These are phyloP conservation scores for Colletotrichum filicis DNA, from an alignment of 2,329 filamentous ascomycete genomes.

Conservation along the genomic window DNA sequence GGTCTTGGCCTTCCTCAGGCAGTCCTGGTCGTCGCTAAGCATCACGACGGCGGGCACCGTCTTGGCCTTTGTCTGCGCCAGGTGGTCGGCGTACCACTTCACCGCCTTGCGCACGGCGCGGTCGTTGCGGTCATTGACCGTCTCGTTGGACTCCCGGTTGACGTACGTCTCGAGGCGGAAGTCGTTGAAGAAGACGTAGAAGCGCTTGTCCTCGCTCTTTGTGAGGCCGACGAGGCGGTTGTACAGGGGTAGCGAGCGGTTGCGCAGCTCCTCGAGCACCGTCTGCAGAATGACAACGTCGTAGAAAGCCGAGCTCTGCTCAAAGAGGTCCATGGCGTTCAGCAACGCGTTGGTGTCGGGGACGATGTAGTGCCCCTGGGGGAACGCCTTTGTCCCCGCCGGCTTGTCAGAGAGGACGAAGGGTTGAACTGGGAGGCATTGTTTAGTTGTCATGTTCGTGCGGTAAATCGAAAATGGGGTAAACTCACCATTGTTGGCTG, in stretches of 20 bases:
- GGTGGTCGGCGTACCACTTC: conserved; percentile 89
- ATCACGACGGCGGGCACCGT: conserved; percentile 84
- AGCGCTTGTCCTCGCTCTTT: conserved; percentile 95
- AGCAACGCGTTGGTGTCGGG: conserved; percentile 97
- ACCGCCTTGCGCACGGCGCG: conserved; percentile 87
- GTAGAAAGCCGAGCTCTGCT: conserved; percentile 90
- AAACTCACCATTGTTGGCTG: conserved; percentile 76
- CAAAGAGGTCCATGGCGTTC: conserved; percentile 96
- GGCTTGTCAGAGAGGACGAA: conserved; percentile 92
- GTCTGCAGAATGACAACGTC: conserved; percentile 98
- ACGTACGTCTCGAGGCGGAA: conserved; percentile 94
- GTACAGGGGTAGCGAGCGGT: conserved; percentile 92
- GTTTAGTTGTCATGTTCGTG: background rate
- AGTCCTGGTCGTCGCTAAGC: conserved; percentile 92
- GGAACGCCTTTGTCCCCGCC: conserved; percentile 83
- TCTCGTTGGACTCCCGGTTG: conserved; percentile 78
- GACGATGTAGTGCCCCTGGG: conserved; percentile 91
- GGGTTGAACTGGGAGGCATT: conserved; percentile 68
- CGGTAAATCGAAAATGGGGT: background rate
- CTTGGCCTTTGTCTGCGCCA: conserved; percentile 71
- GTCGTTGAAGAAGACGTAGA: conserved; percentile 99
- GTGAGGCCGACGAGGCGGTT: conserved; percentile 91
- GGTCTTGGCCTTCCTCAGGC: conserved; percentile 81
- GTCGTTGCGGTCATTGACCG: conserved; percentile 97
- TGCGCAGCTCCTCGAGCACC: conserved; percentile 94